Base-by-base conservation (phyloP, 1,284 basidiomycete species). In the Cryptococcus amylolentus region DNA sequence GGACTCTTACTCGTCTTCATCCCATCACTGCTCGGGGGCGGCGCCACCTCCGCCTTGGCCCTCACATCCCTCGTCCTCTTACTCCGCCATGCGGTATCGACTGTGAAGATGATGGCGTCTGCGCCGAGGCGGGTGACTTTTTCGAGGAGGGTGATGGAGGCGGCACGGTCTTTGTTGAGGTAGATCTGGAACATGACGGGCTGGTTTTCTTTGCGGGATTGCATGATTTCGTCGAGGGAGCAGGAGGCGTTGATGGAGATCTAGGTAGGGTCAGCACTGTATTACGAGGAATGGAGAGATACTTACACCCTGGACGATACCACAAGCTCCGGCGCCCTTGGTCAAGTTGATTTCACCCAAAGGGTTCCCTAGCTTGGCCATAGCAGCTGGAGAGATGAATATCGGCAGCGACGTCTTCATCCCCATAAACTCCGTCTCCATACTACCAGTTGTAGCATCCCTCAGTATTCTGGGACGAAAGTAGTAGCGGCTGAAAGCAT, bases 51-150 rank as follows among this genome's bases (percentile, higher is more conserved):
- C 8, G 66, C 61, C 57, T 78, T 78, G 13, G 70, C 69, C 26
- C 82, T 69, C 58, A 80, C 77, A 62, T 97, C 94, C 50, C 84
- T 78, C 70, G 97, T 94, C 37, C 93, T 82, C 69, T 94, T 93
- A 16, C 89, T 88, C n/a, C 88, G 82, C 40, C 89, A 85, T 9
- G 91, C 82, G 0, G 91, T 89, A 76, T 98, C 94, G 2, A 97
- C 93, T 0, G 94, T 97, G 52, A 97, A 81, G 75, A 92, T 92
- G 55, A 98, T 88, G 0, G 90, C 92, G 1, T 77, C 72, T 26
- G 73, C 77, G 12, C 79, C 79, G 2, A 78, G 65, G 44, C 73
- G 60, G 35, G 79, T 79, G 20, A 83, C 78, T 57, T 80, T 78
- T 26, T 76, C 64, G 18, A 84, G 57, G 8, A 82, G 77, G 5